Evolutionary conservation across 768 basidiomycete species (phyloP).

Genomic region (Amanita pallidorosea): DNA sequence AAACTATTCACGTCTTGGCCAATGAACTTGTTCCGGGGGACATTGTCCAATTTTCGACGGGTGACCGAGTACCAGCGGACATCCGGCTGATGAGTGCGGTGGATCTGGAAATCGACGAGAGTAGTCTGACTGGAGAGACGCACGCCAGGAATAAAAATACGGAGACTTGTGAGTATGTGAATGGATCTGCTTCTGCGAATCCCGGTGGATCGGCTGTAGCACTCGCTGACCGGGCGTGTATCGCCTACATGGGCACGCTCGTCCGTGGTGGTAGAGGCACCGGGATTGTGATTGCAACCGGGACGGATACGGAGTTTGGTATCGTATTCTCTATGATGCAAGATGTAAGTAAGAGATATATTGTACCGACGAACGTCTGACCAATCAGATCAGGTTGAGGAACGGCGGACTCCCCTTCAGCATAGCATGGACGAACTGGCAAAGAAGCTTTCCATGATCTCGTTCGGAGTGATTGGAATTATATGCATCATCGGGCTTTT

Average conservation of each 20-base stretch:
- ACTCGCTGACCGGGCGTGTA: conserved; percentile 76
- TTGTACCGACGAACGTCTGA: conserved; percentile 21
- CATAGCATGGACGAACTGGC: conserved; percentile 95
- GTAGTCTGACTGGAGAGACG: conserved; percentile 91
- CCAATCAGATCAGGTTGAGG: conserved; percentile 40
- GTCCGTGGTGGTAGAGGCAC: conserved; percentile 82
- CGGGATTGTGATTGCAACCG: conserved; percentile 83
- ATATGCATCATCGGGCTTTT: conserved; percentile 86
- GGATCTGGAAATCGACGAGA: conserved; percentile 92
- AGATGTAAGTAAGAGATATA: conserved; percentile 42
- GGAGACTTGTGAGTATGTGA: conserved; percentile 41
- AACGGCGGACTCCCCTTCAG: conserved; percentile 87
- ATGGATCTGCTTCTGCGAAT: conserved; percentile 22
- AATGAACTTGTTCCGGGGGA: conserved; percentile 98
- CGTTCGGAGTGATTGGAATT: conserved; percentile 89
- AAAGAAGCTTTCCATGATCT: conserved; percentile 79
- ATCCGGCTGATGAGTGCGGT: conserved; percentile 73
- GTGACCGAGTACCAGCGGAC: conserved; percentile 92
- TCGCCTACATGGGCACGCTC: conserved; percentile 94
- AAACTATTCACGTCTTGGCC: conserved; percentile 73
- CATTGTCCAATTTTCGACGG: conserved; percentile 79
- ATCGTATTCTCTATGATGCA: conserved; percentile 98
- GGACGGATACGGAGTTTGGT: conserved; percentile 86
- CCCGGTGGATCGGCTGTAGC: conserved; percentile 23
- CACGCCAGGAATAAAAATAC: conserved; percentile 60